Evolutionary conservation across 139 green algal species (phyloP).

Genomic region (Bryopsis sp.): DNA sequence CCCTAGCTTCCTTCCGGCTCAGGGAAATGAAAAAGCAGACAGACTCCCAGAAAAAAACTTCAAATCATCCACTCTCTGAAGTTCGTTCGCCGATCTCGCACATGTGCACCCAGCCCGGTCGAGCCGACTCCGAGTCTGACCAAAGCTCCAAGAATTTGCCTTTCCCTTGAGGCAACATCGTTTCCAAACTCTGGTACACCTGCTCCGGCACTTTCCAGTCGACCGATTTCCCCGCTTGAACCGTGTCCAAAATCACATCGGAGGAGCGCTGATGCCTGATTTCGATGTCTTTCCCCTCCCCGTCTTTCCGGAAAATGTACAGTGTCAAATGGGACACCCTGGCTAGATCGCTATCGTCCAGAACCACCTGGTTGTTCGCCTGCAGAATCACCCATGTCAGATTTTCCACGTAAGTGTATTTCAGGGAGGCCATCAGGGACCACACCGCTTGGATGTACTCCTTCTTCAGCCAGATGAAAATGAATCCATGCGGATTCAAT

Average conservation of each 20-base stretch:
- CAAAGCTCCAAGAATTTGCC: conserved; percentile 60
- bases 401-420: conserved; percentile 85
- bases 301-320: conserved; percentile 78
- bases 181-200: conserved; percentile 63
- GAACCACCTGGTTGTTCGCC: conserved; percentile 56
- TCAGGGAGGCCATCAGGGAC: conserved; percentile 26
- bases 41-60: too few relatives aligned
- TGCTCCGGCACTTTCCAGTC: conserved; percentile 41
- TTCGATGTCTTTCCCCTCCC: conserved; percentile 75
- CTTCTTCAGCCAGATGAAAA: conserved; percentile 83
- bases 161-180: conserved; percentile 58
- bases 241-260: conserved; percentile 72
- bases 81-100: conserved; percentile 23
- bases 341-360: conserved; percentile 13
- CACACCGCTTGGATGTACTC: conserved; percentile 37
- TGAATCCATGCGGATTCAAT: conserved; percentile 71
- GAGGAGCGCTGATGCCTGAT: conserved; percentile 83
- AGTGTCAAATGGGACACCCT: conserved; percentile 68
- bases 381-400: conserved; percentile 80
- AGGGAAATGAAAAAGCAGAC: too few relatives aligned
- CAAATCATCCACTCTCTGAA: too few relatives aligned
- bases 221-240: neutral
- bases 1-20: too few relatives aligned
- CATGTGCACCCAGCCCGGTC: conserved; percentile 50
- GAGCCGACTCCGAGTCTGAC: conserved; percentile 23